Conservation (phyloP, 1,284 basidiomycete genomes). For the Ceratobasidium sp. region DNA sequence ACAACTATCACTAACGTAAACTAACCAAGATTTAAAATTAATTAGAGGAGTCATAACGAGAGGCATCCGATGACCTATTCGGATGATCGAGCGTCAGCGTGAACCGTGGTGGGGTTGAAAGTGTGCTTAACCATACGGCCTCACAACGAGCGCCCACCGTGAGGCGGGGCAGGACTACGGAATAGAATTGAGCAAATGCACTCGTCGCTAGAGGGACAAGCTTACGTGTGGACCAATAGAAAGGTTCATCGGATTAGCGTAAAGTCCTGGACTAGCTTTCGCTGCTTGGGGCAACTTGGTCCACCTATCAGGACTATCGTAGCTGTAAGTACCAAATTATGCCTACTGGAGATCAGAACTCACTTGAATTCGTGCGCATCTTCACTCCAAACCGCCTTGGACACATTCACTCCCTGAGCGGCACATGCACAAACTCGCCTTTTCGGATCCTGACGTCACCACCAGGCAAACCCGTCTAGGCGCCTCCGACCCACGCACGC, state of each 20-base stretch:
- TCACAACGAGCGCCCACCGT: constrained; percentile 35
- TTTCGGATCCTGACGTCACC: constrained; percentile 68
- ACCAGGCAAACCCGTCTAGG: constrained; percentile 57
- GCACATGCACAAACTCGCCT: constrained; percentile 79
- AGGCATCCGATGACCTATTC: constrained; percentile 39
- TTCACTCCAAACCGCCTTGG: constrained; percentile 79
- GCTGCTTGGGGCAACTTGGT: constrained; percentile 76
- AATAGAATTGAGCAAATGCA: not conserved
- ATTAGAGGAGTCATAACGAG: constrained; percentile 30
- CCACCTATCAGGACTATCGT: constrained; percentile 77
- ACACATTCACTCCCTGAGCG: constrained; percentile 80
- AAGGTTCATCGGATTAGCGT: constrained; percentile 77
- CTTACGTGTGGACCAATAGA: constrained; percentile 80
- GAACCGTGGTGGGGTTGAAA: not conserved
- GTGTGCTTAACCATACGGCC: constrained; percentile 27
- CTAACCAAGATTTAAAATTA: not conserved
- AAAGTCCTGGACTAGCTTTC: constrained; percentile 73
- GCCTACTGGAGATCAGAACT: not conserved
- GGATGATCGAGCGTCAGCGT: not conserved
- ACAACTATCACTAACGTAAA: not conserved
- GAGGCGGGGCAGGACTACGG: constrained; percentile 40
- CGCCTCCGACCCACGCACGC: constrained; percentile 31
- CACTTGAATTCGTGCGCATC: constrained; percentile 77
- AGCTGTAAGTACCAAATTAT: not conserved
- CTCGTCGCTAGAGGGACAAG: not conserved